phyloP scores from a whole-genome alignment of 1,139 yeast genomes.

The Yamadazyma membranifaciens region DNA sequence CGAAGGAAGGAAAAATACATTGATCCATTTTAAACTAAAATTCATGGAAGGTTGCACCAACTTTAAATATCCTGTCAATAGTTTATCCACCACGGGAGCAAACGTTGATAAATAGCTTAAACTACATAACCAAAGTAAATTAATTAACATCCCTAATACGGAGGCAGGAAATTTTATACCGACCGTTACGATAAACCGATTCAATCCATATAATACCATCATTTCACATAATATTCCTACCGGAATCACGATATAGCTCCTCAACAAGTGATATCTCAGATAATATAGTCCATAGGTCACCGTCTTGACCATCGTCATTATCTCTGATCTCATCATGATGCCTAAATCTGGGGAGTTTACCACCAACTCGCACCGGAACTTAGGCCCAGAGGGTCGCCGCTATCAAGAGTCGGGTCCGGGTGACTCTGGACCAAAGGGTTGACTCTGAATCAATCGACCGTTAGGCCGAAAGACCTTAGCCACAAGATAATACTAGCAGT shows the following conservation, averaged over 20 bases:
- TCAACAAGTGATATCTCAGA: constrained; percentile 25
- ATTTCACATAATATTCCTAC: constrained; percentile 33
- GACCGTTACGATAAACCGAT: constrained; percentile 46
- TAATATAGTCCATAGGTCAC: constrained; percentile 17
- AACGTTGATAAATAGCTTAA: constrained; percentile 22
- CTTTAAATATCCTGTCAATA: constrained; percentile 41
- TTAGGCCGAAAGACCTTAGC: too few relatives aligned
- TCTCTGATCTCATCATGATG: too few relatives aligned
- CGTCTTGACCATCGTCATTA: constrained; percentile 1
- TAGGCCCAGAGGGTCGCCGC: too few relatives aligned
- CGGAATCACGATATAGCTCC: constrained; percentile 37
- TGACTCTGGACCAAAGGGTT: too few relatives aligned
- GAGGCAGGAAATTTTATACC: constrained; percentile 69
- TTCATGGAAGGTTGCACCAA: constrained; percentile 64
- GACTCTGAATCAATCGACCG: too few relatives aligned
- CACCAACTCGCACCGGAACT: too few relatives aligned
- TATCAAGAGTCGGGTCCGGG: too few relatives aligned
- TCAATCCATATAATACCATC: constrained; percentile 60
- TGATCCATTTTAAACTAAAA: constrained; percentile 74
- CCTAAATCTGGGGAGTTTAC: too few relatives aligned
- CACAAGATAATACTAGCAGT: too few relatives aligned
- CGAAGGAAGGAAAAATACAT: constrained; percentile 74
- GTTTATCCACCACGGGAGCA: constrained; percentile 10
- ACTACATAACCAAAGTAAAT: constrained; percentile 48
- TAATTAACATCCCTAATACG: constrained; percentile 70